Percentiles rank a stretch among this genome's conserved stretches.
These are phyloP conservation scores for Pichia sporocuriosa DNA, from an alignment of 805 yeast species.

Conservation along the genomic window DNA sequence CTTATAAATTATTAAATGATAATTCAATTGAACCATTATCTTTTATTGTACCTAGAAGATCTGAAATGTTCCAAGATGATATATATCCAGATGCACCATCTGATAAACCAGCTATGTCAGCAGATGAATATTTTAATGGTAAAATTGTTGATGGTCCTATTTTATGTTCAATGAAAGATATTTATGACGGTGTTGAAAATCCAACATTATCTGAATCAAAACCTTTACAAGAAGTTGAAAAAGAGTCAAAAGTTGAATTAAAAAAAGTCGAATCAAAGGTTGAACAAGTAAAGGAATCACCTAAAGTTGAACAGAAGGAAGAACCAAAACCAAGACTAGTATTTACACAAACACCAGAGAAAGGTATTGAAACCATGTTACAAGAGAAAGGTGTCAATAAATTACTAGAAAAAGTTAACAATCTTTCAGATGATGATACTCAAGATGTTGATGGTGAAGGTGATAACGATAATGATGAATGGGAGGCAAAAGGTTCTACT, in stretches of 20 bases:
- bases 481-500: constrained; percentile 18
- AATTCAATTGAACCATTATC: constrained; percentile 82
- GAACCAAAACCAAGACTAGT: constrained; percentile 12
- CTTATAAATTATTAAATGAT: constrained; percentile 86
- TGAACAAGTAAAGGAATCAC: not conserved
- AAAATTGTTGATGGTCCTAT: constrained; percentile 79
- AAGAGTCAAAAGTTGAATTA: too few species aligned
- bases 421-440: constrained; percentile 35
- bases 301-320: not conserved
- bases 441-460: constrained; percentile 22
- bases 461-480: constrained; percentile 25
- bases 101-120: constrained; percentile 65
- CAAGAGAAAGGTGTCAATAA: constrained; percentile 41
- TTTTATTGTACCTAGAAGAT: constrained; percentile 87
- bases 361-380: constrained; percentile 42
- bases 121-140: constrained; percentile 76
- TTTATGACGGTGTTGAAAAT: constrained; percentile 69
- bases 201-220: constrained; percentile 42
- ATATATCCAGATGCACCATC: constrained; percentile 91
- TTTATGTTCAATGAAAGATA: constrained; percentile 63
- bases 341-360: constrained; percentile 27
- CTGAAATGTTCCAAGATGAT: constrained; percentile 88
- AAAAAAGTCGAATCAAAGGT: not conserved
- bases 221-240: constrained; percentile 13
- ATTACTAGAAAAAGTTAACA: constrained; percentile 40